These are phyloP conservation scores for Thelephora ganbajun DNA, from an alignment of 768 basidiomycete species.

Conservation along the genomic window DNA sequence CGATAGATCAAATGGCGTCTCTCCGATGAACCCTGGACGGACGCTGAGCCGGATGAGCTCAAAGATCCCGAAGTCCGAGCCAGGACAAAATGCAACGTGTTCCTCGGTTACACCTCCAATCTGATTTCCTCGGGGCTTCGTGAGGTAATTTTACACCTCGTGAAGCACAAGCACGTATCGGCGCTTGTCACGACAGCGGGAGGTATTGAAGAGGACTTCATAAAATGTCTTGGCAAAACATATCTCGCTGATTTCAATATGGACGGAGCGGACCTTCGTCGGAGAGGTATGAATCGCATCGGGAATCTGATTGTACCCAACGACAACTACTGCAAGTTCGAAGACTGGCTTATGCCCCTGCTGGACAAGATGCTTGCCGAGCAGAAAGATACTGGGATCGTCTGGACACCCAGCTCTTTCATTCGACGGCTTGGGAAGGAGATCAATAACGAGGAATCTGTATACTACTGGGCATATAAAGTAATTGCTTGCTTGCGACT, in stretches of 20 bases:
- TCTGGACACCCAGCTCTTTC: constrained; percentile 93
- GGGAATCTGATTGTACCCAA: constrained; percentile 95
- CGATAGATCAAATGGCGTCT: constrained; percentile 75
- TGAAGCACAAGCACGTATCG: constrained; percentile 82
- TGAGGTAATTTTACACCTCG: constrained; percentile 83
- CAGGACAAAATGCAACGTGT: constrained; percentile 70
- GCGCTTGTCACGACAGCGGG: constrained; percentile 95
- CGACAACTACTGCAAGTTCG: constrained; percentile 98
- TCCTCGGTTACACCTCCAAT: constrained; percentile 97
- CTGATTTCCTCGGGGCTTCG: constrained; percentile 94
- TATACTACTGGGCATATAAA: constrained; percentile 99
- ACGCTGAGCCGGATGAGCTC: constrained; percentile 60
- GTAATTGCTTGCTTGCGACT: constrained; percentile 34
- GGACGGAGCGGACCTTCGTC: constrained; percentile 78
- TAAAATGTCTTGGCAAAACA: constrained; percentile 96
- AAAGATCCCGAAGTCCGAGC: constrained; percentile 44
- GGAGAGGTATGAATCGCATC: constrained; percentile 89
- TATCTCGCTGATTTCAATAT: constrained; percentile 89
- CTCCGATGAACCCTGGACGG: constrained; percentile 64
- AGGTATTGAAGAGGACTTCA: constrained; percentile 97
- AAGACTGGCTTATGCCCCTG: constrained; percentile 97
- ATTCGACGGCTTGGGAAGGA: constrained; percentile 92
- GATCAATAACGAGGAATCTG: constrained; percentile 92
- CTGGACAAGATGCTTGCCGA: constrained; percentile 83
- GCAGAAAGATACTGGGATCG: constrained; percentile 51